Percentiles rank a stretch among this genome's conserved stretches.
Conservation (phyloP, 345 rosid species). For the Eucalyptus cladocalyx region DNA sequence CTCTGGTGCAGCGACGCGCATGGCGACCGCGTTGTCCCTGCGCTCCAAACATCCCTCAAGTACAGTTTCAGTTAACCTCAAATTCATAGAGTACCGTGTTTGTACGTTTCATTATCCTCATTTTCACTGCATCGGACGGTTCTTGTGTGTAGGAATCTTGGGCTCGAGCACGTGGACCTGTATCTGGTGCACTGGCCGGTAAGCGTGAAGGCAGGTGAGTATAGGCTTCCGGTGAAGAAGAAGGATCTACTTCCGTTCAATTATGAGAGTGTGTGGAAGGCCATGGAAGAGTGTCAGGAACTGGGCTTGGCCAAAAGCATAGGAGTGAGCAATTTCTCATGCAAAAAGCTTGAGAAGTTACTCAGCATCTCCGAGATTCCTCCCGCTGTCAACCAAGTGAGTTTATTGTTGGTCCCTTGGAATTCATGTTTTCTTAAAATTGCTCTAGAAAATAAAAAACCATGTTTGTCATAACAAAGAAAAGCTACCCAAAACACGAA, state of each 20-base stretch:
- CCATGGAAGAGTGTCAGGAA: slow-evolving; percentile 24
- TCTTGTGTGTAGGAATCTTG: slow-evolving; percentile 6
- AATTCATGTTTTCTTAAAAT: background rate
- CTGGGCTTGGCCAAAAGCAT: slow-evolving; percentile 19
- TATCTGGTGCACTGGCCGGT: slow-evolving; percentile 16
- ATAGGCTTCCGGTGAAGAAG: background rate
- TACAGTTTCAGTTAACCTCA: background rate
- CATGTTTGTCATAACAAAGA: background rate
- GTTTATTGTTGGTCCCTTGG: background rate
- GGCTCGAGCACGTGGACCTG: slow-evolving; percentile 12
- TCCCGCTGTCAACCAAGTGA: slow-evolving; percentile 26
- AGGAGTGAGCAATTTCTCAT: slow-evolving; percentile 26
- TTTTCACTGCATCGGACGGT: background rate
- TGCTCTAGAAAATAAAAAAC: background rate
- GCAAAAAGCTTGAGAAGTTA: slow-evolving; percentile 14
- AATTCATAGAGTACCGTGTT: background rate
- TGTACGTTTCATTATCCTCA: background rate
- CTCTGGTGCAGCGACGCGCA: slow-evolving; percentile 19
- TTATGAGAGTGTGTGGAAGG: slow-evolving; percentile 14
- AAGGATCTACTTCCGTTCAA: slow-evolving; percentile 3
- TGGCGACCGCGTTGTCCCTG: slow-evolving; percentile 7
- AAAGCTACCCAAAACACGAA: background rate
- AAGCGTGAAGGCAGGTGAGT: background rate
- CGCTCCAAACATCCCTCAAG: background rate
- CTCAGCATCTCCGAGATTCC: slow-evolving; percentile 12